phyloP scores from a whole-genome alignment of 106 monocot genomes.

The Apostasia ramifera region DNA sequence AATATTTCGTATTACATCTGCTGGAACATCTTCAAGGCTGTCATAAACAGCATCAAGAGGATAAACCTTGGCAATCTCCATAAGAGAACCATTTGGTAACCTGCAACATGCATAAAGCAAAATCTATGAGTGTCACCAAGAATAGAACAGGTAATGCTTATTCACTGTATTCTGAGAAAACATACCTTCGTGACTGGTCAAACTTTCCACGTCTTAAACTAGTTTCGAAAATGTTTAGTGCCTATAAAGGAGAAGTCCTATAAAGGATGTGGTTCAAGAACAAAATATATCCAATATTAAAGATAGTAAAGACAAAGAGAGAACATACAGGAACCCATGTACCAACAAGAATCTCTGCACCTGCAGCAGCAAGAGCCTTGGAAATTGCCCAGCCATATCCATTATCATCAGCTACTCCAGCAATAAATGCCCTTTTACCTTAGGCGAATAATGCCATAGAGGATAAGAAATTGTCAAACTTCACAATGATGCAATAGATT shows the following conservation, averaged over 20 bases:
- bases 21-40: conserved; percentile 82
- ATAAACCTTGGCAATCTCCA: conserved; percentile 89
- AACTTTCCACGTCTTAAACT: conserved; percentile 93
- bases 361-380: conserved; percentile 93
- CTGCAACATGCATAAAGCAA: conserved; percentile 20
- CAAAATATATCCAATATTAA: not conserved
- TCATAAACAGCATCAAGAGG: conserved; percentile 94
- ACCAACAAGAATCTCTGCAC: conserved; percentile 97
- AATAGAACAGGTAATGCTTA: not conserved
- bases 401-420: conserved; percentile 97
- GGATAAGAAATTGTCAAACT: too few relatives aligned
- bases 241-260: conserved; percentile 29
- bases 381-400: conserved; percentile 99
- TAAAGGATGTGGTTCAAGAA: not conserved
- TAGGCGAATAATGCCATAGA: not conserved
- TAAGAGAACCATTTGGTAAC: conserved; percentile 84
- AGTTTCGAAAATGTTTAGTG: conserved; percentile 92
- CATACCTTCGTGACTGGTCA: conserved; percentile 74
- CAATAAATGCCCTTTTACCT: conserved; percentile 98
- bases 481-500: too few relatives aligned
- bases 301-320: not conserved
- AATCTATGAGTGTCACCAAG: not conserved
- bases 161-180: conserved; percentile 1
- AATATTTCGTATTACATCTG: conserved; percentile 50
- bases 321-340: conserved; percentile 97